Percentiles rank a stretch among this genome's conserved stretches.
These are phyloP conservation scores for Kurtzmaniella quercitrusa DNA, from an alignment of 1,139 yeast genomes.

Conservation along the genomic window DNA sequence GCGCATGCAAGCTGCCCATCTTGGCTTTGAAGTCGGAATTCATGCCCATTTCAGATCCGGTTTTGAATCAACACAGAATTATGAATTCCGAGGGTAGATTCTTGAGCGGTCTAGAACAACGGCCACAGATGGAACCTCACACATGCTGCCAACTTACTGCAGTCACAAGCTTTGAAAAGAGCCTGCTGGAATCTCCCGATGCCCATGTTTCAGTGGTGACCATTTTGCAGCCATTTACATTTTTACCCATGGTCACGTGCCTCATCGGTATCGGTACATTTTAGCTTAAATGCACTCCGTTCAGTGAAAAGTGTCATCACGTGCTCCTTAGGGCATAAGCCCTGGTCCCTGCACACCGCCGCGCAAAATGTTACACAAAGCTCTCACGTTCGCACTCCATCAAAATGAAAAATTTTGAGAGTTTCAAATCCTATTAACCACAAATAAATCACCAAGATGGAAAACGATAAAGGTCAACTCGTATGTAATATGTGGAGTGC, in stretches of 20 bases:
- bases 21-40: not conserved
- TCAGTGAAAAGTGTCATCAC: conserved; percentile 2
- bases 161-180: too few relatives aligned
- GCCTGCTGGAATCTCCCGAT: too few relatives aligned
- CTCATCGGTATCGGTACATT: too few relatives aligned
- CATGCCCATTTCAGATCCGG: not conserved
- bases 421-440: conserved; percentile 8
- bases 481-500: conserved; percentile 50
- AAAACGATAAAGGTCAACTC: conserved; percentile 99
- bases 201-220: too few relatives aligned
- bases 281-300: too few relatives aligned
- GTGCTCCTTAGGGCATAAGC: conserved; percentile 10
- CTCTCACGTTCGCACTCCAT: conserved; percentile 7
- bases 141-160: too few relatives aligned
- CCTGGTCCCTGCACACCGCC: conserved; percentile 7
- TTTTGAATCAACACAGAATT: not conserved
- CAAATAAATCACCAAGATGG: conserved; percentile 64
- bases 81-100: not conserved
- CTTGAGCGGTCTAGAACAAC: not conserved
- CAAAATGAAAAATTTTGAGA: conserved; percentile 18
- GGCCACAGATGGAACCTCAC: too few relatives aligned
- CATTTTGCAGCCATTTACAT: too few relatives aligned
- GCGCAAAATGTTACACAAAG: conserved; percentile 6
- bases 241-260: too few relatives aligned
- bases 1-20: not conserved